Evolutionary conservation across 192 early-diverging fungal species (phyloP), one percentile per base, ranked within the genome.

Genomic region (Coemansia sp.): DNA sequence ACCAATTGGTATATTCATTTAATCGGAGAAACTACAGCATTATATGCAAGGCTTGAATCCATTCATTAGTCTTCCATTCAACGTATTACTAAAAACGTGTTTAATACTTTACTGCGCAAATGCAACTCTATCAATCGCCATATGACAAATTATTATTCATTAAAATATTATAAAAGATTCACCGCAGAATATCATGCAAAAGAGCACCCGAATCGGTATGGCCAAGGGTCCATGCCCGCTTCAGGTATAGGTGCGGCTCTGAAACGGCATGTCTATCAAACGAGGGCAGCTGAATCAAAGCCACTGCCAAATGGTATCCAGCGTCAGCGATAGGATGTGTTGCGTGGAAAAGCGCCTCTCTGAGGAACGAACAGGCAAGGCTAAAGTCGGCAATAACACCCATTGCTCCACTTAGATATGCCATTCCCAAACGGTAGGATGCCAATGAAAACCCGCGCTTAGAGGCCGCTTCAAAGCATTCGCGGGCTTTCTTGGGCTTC

Each of bases 301-400:
- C 66, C 21, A 73, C 40, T 2, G 77, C 66, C 51, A 79, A 55
- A 23, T 79, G 66, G 23, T 70, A 77, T 4, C 71, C 71, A 2
- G 77, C 77, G 50, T 79, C 77, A 14, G 77, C 66, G n/a, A 79
- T 64, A 15, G 77, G 77, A 52, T 79, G 69, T 14, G 77, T 52
- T 10, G 71, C 56, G 24, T 79, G 77, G 54, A 69, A 72, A 41
- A 73, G 57, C 9, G 77, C 53, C 56, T 73, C 70, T 44, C 77
- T 59, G 59, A 79, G 49, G 51, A 73, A 72, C 19, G 71, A 73
- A 49, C 71, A 79, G 3, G 77, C 77, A 62, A 73, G 65, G 53
- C 64, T 79, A 48, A 79, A 73, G 40, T 79, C 71, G 6, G 71
- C 66, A 47, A 59, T 51, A 34, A 79, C 63, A 13, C 77, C 77